Evolutionary conservation across 208 protist genomes (phyloP), one percentile per base, ranked within the genome.

Genomic region (Trypanosoma platydactyli): DNA sequence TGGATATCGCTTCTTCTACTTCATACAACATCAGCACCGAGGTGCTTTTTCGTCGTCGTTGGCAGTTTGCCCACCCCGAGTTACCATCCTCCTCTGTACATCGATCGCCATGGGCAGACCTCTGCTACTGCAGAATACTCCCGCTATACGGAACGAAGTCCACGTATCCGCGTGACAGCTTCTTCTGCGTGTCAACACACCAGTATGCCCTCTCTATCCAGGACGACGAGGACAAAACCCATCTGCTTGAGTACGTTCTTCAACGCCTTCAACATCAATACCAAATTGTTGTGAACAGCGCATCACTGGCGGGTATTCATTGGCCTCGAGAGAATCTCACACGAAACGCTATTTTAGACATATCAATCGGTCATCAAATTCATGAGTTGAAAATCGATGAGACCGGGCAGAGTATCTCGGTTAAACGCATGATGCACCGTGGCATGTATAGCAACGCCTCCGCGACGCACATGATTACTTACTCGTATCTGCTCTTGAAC

Each of bases 261-360:
- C 89, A 95, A 71, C 86, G 89, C 1, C 71, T 95, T 15, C 80
- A 89, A 55, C 82, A 95, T 64, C 82, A 92, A 64, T 93, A 91
- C 69, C 89, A 95, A 62, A 88, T 95, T 65, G 84, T 95, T 15
- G 71, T 87, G n/a, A 74, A 87, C 48, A 71, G 74, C 27, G 46
- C 73, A 24, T 68, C 73, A n/a, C 22, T 64, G 12, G 54, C 63
- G 45, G 59, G 67, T 46, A 24, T 72, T 4, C 49, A 56, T 16
- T 77, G 73, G 73, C 72, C 81, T 18, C 81, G 80, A 45, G 76
- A 76, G 1, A 75, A 84, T 27, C 83, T 79, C 33, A 80, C 79
- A 18, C 75, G 80, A 13, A 84, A 93, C 67, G 73, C 77, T 27
- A 76, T 80, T 27, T 49, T 95, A 20, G 84, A 93, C 54, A 76